Evolutionary conservation across 768 basidiomycete genomes (phyloP).

Genomic region (Calocybe gangraenosa): DNA sequence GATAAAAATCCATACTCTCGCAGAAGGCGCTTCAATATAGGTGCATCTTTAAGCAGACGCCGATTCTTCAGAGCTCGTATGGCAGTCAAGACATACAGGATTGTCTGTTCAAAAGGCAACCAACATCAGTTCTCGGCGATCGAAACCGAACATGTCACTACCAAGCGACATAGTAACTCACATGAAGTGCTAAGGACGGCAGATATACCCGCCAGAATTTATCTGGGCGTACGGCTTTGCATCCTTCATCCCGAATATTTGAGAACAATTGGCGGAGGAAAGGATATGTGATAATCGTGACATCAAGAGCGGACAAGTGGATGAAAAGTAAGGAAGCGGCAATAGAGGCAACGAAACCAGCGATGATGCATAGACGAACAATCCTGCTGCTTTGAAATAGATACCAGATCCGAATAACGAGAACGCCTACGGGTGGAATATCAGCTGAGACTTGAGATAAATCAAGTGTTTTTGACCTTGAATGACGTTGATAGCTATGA

Average conservation of each 20-base stretch:
- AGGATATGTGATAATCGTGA: slow-evolving; percentile 12
- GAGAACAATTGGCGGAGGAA: slow-evolving; percentile 3
- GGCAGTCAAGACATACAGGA: slow-evolving; percentile 32
- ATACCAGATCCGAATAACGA: slow-evolving; percentile 38
- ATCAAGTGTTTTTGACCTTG: slow-evolving; percentile 23
- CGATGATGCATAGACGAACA: slow-evolving; percentile 24
- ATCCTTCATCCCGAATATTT: slow-evolving; percentile 21
- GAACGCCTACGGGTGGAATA: slow-evolving; percentile 24
- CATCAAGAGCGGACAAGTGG: slow-evolving; percentile 15
- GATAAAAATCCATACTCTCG: slow-evolving; percentile 28
- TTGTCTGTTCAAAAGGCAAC: slow-evolving; percentile 19
- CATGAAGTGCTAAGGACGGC: slow-evolving; percentile 34
- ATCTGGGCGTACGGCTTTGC: slow-evolving; percentile 26
- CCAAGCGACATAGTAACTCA: slow-evolving; percentile 18
- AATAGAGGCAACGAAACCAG: slow-evolving; percentile 25
- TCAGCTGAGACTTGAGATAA: neutral
- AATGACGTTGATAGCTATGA: slow-evolving; percentile 26
- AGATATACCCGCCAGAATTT: slow-evolving; percentile 32
- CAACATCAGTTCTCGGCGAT: neutral
- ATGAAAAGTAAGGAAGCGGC: slow-evolving; percentile 27
- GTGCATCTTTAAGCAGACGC: slow-evolving; percentile 25
- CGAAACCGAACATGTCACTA: too few relatives aligned
- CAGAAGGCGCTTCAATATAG: slow-evolving; percentile 30
- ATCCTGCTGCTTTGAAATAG: slow-evolving; percentile 29
- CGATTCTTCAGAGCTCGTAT: slow-evolving; percentile 30